phyloP scores from a whole-genome alignment of 768 basidiomycete species.

The Paxillus ammoniavirescens region DNA sequence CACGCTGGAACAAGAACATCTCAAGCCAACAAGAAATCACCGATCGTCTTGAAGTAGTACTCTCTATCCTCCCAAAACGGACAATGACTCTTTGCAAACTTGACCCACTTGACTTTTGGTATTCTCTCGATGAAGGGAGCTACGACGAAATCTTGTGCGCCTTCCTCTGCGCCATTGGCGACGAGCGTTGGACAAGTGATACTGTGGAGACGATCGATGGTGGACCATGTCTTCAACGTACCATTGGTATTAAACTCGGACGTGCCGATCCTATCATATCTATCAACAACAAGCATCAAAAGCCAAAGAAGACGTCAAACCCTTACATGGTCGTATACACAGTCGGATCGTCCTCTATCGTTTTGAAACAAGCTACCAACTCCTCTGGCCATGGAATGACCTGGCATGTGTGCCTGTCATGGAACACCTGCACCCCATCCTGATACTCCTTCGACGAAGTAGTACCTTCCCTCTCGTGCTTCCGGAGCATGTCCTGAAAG shows the following conservation, averaged over 20 bases:
- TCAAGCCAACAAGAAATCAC: conserved; percentile 11
- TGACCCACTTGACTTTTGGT: conserved; percentile 35
- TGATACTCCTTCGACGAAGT: conserved; percentile 33
- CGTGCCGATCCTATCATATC: conserved; percentile 13
- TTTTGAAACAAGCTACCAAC: conserved; percentile 23
- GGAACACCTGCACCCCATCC: conserved; percentile 27
- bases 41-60: conserved; percentile 17
- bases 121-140: conserved; percentile 34
- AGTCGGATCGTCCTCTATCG: conserved; percentile 28
- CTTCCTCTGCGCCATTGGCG: conserved; percentile 38
- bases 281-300: neutral
- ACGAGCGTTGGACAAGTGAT: conserved; percentile 40
- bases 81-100: conserved; percentile 30
- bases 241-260: conserved; percentile 41
- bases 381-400: conserved; percentile 35
- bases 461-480: conserved; percentile 35
- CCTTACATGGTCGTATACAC: conserved; percentile 36
- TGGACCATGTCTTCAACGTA: conserved; percentile 45
- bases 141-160: conserved; percentile 34
- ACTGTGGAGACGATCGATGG: conserved; percentile 41
- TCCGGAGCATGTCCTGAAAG: conserved; percentile 26
- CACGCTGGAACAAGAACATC: too few relatives aligned
- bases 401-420: conserved; percentile 34
- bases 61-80: conserved; percentile 21
- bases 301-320: neutral